Evolutionary conservation across 495 filamentous ascomycete genomes (phyloP).

Genomic region (Penicillium arizonense): DNA sequence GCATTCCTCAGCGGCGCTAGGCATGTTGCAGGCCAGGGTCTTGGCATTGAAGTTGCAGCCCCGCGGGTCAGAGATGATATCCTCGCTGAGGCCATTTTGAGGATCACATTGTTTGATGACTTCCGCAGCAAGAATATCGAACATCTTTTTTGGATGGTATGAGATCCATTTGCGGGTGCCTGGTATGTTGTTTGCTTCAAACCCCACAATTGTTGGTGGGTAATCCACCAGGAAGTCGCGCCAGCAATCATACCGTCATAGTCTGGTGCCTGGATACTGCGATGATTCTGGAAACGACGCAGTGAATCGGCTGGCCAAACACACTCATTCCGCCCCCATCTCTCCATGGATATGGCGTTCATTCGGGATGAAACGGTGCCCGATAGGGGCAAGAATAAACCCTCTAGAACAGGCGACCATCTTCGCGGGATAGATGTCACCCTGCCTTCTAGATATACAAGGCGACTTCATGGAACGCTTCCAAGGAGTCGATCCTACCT

Average conservation of each 20-base stretch:
- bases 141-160: conserved; percentile 11
- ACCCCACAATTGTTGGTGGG: conserved; percentile 49
- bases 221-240: conserved; percentile 46
- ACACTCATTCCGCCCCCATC: too few species aligned
- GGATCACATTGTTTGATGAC: conserved; percentile 49
- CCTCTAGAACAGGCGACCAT: too few species aligned
- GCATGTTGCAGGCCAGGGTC: conserved; percentile 37
- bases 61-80: conserved; percentile 50
- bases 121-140: conserved; percentile 5
- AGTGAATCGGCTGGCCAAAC: too few species aligned
- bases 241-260: conserved; percentile 32
- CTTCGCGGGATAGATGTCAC: too few species aligned
- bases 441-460: too few species aligned
- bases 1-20: conserved; percentile 29
- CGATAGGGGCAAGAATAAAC: too few species aligned
- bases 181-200: conserved; percentile 38
- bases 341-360: too few species aligned
- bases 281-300: too few species aligned
- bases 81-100: conserved; percentile 52
- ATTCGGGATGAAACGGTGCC: too few species aligned
- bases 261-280: background rate
- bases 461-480: too few species aligned
- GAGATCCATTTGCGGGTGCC: background rate
- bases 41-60: conserved; percentile 47
- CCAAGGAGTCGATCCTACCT: too few species aligned